phyloP scores from a whole-genome alignment of 2,329 filamentous ascomycete species.

The Cercospora sesami region DNA sequence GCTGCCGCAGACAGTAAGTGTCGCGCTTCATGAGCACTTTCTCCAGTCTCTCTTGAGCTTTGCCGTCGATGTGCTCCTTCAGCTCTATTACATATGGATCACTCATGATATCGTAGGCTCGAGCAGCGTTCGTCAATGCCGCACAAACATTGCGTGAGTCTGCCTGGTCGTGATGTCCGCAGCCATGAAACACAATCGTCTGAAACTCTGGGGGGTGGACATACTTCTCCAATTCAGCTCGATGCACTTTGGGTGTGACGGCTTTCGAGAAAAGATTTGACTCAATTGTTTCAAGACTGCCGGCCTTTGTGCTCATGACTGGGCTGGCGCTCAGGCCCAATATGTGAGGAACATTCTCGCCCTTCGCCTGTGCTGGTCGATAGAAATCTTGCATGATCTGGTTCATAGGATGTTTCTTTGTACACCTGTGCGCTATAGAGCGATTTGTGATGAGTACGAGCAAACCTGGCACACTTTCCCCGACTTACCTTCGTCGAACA shows the following conservation, averaged over 20 bases:
- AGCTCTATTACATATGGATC: conserved; percentile 47
- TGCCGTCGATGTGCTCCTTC: conserved; percentile 31
- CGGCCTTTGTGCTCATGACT: conserved; percentile 59
- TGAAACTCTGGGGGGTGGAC: conserved; percentile 66
- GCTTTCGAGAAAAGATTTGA: conserved; percentile 68
- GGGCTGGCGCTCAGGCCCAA: conserved; percentile 82
- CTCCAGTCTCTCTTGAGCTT: conserved; percentile 28
- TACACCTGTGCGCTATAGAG: conserved; percentile 71
- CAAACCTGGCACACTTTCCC: background rate
- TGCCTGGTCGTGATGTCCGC: background rate
- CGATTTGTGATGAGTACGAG: background rate
- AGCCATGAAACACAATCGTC: conserved; percentile 37
- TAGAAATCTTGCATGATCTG: conserved; percentile 75
- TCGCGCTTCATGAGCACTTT: conserved; percentile 37
- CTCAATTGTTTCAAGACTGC: conserved; percentile 64
- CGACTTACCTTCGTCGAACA: conserved; percentile 76
- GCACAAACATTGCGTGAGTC: conserved; percentile 14
- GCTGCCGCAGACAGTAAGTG: conserved; percentile 45
- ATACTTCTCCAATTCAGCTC: conserved; percentile 66
- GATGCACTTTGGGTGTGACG: conserved; percentile 66
- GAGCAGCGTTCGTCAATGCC: conserved; percentile 17
- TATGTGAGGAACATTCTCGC: conserved; percentile 60
- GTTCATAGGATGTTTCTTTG: conserved; percentile 62
- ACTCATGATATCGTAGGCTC: conserved; percentile 36
- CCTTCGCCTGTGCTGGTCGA: conserved; percentile 45